Base-by-base conservation (phyloP, 1,284 basidiomycete genomes). In the Leccinum pachyderme region DNA sequence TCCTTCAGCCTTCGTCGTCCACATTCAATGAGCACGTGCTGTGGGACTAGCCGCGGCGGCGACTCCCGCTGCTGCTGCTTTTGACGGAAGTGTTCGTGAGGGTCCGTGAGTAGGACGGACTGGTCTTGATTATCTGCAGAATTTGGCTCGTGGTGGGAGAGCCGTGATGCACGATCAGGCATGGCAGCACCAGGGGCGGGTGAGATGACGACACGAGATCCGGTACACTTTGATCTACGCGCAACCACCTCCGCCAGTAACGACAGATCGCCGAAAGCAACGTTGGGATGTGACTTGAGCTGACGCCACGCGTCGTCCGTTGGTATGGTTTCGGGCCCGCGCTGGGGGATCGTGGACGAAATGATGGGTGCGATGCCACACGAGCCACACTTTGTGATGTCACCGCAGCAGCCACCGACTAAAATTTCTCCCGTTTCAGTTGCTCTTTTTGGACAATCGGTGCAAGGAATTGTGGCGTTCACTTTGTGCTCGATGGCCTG, bases 161-260 rank as follows among this genome's bases (percentile, higher is more conserved):
- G 54, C 25, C 55, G 59, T 44, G 25, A 27, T 27, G 63, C 60
- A 32, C 64, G 71, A 68, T 81, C 79, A 29, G 77, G 76, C 11
- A 79, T 76, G 60, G 76, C 62, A 28, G 78, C 72, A 5, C 77
- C 81, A 2, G 77, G 81, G 33, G 79, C 77, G 22, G 88, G 85
- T 15, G 81, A 81, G 49, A 90, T 77, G 50, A 85, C 78, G 41
- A 91, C 80, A 43, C 80, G 79, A 15, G 91, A 86, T 8, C 90
- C 90, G 1, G 79, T 81, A 65, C 90, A 94, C 66, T 84, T 87
- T 31, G 89, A 87, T 45, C 89, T 80, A 47, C 90, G 84, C 2
- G 91, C 88, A 24, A 95, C 93, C 31, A 95, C 93, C 59, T 94
- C 91, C 2, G 93, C 93, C 46, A 95, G 80, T 37, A 94, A 77